Evolutionary conservation across 2,329 filamentous ascomycete species (phyloP).

Genomic region (Diatrype stigma): DNA sequence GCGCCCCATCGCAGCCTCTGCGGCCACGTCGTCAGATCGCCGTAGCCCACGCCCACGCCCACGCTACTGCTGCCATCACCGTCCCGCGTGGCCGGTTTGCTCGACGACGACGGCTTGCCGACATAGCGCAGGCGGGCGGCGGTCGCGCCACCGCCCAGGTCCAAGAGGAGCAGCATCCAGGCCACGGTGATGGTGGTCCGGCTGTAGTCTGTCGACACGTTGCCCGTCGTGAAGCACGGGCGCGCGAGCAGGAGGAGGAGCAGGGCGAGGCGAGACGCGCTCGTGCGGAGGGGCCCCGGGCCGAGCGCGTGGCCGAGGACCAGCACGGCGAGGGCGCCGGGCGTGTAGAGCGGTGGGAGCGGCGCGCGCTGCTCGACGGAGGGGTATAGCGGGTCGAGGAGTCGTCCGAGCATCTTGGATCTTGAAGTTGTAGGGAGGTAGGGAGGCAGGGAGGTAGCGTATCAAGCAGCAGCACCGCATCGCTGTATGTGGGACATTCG

Average conservation of each 20-base stretch:
- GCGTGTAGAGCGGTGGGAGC: slow-evolving; percentile 3
- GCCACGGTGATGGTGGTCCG: not conserved
- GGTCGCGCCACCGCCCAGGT: slow-evolving; percentile 1
- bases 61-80: not conserved
- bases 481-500: too few relatives aligned
- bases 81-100: not conserved
- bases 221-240: slow-evolving; percentile 8
- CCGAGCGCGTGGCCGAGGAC: slow-evolving; percentile 5
- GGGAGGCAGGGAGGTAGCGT: too few relatives aligned
- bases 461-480: too few relatives aligned
- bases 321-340: not conserved
- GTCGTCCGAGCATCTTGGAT: not conserved
- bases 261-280: not conserved
- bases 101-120: slow-evolving; percentile 1
- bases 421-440: too few relatives aligned
- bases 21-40: slow-evolving; percentile 5
- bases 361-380: slow-evolving; percentile 5
- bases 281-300: not conserved
- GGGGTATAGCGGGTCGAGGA: slow-evolving; percentile 6
- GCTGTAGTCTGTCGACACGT: slow-evolving; percentile 7
- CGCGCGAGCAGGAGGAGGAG: not conserved
- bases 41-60: not conserved
- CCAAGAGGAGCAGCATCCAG: slow-evolving; percentile 3
- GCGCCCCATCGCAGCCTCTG: slow-evolving; percentile 8
- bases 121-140: slow-evolving; percentile 4